phyloP scores from a whole-genome alignment of 257 asterid species.

The Coffea eugenioides region DNA sequence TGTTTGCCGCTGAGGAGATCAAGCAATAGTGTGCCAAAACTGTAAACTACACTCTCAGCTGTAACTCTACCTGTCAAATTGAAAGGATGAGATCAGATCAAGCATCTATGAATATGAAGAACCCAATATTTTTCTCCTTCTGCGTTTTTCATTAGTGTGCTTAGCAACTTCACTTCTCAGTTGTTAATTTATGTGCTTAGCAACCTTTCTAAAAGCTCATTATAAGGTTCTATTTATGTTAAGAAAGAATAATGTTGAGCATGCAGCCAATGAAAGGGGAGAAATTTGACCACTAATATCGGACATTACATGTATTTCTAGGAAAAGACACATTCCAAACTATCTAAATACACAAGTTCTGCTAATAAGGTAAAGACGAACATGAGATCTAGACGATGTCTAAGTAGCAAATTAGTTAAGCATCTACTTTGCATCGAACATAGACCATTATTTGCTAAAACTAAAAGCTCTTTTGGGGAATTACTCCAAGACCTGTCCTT shows the following conservation, averaged over 20 bases:
- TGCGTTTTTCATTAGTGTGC: not conserved
- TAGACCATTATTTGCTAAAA: not conserved
- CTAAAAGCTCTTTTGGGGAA: not conserved
- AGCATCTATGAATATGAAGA: not conserved
- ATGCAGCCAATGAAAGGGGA: not conserved
- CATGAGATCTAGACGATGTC: not conserved
- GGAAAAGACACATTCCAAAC: not conserved
- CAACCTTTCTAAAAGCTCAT: not conserved
- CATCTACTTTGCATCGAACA: not conserved
- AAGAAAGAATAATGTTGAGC: not conserved
- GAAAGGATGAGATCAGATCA: constrained; percentile 3
- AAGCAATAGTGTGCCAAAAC: constrained; percentile 54
- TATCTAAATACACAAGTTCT: not conserved
- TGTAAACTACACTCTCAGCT: constrained; percentile 46
- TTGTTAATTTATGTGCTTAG: not conserved
- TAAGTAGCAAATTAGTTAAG: not conserved
- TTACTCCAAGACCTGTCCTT: constrained; percentile 32
- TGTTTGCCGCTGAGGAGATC: constrained; percentile 59
- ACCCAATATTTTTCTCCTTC: not conserved
- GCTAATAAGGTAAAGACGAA: not conserved
- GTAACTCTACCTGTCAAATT: constrained; percentile 44
- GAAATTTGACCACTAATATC: no score
- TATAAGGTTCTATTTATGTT: not conserved
- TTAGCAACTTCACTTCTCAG: not conserved
- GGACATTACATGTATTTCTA: not conserved